Evolutionary conservation across 2,329 filamentous ascomycete genomes (phyloP).

Genomic region (Drechslerella coelobrocha): DNA sequence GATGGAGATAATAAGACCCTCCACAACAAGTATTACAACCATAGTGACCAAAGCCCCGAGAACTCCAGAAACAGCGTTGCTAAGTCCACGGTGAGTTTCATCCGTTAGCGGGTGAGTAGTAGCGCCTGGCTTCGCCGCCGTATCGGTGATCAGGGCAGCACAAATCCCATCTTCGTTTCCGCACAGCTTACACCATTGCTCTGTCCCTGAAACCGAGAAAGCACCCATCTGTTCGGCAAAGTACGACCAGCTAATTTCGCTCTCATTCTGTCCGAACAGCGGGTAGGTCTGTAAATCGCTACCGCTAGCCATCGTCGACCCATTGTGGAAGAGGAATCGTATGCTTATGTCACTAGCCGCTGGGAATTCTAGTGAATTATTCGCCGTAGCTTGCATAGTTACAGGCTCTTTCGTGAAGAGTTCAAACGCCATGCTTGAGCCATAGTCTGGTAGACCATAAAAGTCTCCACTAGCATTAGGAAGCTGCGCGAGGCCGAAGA

Average conservation of each 20-base stretch:
- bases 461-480: constrained; percentile 68
- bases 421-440: constrained; percentile 81
- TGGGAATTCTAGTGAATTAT: constrained; percentile 50
- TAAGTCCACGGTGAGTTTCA: constrained; percentile 15
- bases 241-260: constrained; percentile 46
- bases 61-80: constrained; percentile 25
- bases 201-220: constrained; percentile 24
- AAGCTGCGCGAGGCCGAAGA: constrained; percentile 64
- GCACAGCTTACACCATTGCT: constrained; percentile 41
- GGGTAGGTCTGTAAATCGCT: constrained; percentile 62
- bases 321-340: constrained; percentile 65
- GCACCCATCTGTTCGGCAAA: constrained; percentile 52
- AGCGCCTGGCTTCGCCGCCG: constrained; percentile 6
- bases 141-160: too few relatives aligned
- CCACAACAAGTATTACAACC: constrained; percentile 28
- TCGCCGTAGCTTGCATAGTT: too few relatives aligned
- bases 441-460: constrained; percentile 79
- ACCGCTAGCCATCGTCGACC: constrained; percentile 59
- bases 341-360: constrained; percentile 61
- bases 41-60: constrained; percentile 35
- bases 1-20: constrained; percentile 30
- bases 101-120: background rate
- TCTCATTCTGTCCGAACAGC: constrained; percentile 60
- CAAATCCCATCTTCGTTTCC: constrained; percentile 29
- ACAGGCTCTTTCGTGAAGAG: constrained; percentile 63